Evolutionary conservation across 1,284 basidiomycete genomes (phyloP), one percentile per base, ranked within the genome.

Genomic region (Erythrobasidium hasegawianum): DNA sequence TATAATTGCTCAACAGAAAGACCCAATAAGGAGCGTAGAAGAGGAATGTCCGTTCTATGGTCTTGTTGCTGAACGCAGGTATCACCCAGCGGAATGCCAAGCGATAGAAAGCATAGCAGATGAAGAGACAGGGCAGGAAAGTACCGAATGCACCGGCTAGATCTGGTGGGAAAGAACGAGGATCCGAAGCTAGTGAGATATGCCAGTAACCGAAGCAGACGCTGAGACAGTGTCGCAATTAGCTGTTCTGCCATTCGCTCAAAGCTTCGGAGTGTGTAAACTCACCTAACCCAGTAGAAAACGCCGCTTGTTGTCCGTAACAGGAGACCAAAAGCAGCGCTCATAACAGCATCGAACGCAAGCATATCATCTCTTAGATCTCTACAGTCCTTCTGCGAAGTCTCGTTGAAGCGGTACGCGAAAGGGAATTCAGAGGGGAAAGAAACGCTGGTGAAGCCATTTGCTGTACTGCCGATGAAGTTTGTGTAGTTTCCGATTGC

Each of bases 141-240:
- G 84, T 83, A 27, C 82, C 84, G 71, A 92, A 89, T 2, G 84
- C 87, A 9, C 79, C 79, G 59, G 87, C 84, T 58, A 92, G 77
- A 18, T 71, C 67, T 52, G 73, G 89, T 8, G 88, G 89, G 24
- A 82, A 83, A 1, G 80, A 80, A 29, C 82, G 83, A 1, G 89
- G 88, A 74, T 92, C 87, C 1, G 87, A 88, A 71, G 89, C 89
- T 26, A 93, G 81, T 1, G 83, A 81, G 66, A 91, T 81, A 72
- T 94, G 90, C 90, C 90, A 93, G 75, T 85, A 93, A 0, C 90
- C 90, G 52, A 92, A 85, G 78, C 86, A 89, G 1, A 90, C 84
- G 16, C 93, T 79, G 68, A 4, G 38, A 20, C 26, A 33, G 33
- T 33, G n/a, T n/a, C n/a, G n/a, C n/a, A n/a, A 33, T 5, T 33